Conservation (phyloP, 805 yeast genomes). For the Metschnikowia henanensis region DNA sequence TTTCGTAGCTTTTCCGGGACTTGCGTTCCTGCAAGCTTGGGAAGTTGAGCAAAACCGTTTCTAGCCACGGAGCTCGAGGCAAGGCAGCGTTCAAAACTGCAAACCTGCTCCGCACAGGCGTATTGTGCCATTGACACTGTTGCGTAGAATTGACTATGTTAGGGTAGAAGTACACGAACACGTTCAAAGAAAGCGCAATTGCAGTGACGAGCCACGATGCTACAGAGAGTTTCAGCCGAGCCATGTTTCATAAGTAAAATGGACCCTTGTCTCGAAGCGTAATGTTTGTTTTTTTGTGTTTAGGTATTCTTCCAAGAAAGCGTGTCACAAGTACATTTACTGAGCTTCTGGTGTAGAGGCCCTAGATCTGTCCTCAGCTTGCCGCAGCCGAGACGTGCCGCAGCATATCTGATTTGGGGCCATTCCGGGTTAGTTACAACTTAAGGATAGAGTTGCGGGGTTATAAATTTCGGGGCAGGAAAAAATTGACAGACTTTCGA, state of each 20-base stretch:
- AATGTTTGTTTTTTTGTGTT: neutral
- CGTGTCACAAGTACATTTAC: neutral
- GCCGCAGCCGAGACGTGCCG: neutral
- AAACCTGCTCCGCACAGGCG: constrained; percentile 15
- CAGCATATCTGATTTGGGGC: neutral
- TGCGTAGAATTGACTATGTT: constrained; percentile 47
- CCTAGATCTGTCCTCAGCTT: neutral
- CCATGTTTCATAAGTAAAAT: constrained; percentile 1
- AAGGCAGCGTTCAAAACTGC: constrained; percentile 13
- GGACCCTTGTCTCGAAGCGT: no score
- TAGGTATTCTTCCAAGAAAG: neutral
- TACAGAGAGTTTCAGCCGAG: constrained; percentile 4
- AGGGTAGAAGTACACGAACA: constrained; percentile 76
- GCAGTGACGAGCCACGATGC: constrained; percentile 30
- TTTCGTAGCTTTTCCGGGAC: constrained; percentile 6
- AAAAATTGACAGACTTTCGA: no score
- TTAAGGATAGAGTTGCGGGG: no score
- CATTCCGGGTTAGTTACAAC: no score
- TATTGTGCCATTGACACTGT: constrained; percentile 60
- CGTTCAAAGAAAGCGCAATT: constrained; percentile 49
- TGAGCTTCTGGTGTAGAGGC: neutral
- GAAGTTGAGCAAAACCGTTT: constrained; percentile 22
- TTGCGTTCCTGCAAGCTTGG: constrained; percentile 21
- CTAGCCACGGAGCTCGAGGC: constrained; percentile 13
- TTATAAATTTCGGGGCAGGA: no score